Percentiles rank a stretch among this genome's conserved stretches.
phyloP scores from a whole-genome alignment of 108 stramenopile genomes.

The Pseudonitzschia pungens region DNA sequence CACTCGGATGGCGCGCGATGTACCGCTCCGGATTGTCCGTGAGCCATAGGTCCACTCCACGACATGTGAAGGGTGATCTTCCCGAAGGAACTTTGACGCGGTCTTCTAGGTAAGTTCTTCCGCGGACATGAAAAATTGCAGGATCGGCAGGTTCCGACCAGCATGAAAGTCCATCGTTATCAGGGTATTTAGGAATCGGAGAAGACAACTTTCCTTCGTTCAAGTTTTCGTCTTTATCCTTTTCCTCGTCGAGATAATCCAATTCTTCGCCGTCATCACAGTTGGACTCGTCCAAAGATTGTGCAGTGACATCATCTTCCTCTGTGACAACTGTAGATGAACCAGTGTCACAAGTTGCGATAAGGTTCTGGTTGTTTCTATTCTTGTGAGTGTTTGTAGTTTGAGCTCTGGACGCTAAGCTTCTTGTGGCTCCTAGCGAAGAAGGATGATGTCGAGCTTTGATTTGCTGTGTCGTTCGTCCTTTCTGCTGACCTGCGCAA shows the following conservation, averaged over 20 bases:
- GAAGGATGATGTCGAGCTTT: neutral
- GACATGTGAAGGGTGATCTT: constrained; percentile 65
- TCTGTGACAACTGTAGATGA: neutral
- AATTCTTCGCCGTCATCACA: constrained; percentile 28
- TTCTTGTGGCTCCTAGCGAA: neutral
- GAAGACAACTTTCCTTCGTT: constrained; percentile 51
- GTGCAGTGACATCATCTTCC: constrained; percentile 4
- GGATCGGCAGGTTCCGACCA: constrained; percentile 75
- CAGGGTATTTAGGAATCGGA: constrained; percentile 69
- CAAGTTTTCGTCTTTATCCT: constrained; percentile 12
- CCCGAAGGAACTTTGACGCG: constrained; percentile 77
- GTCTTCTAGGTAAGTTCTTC: constrained; percentile 72
- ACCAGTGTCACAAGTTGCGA: neutral
- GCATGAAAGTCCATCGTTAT: constrained; percentile 71
- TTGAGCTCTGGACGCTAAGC: neutral
- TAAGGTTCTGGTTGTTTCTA: neutral
- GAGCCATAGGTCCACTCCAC: constrained; percentile 88
- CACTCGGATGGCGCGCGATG: constrained; percentile 80
- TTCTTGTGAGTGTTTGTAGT: neutral
- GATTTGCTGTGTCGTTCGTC: neutral
- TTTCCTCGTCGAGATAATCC: constrained; percentile 25
- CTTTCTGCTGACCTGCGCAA: constrained; percentile 21
- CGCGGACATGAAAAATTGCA: constrained; percentile 78
- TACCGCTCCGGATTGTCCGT: constrained; percentile 85
- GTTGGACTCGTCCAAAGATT: constrained; percentile 26